A percentile compares a stretch with the other conserved stretches of the same genome.
These are phyloP conservation scores for Oryza brachyantha DNA, from an alignment of 176 grass and related monocot species.

Conservation along the genomic window DNA sequence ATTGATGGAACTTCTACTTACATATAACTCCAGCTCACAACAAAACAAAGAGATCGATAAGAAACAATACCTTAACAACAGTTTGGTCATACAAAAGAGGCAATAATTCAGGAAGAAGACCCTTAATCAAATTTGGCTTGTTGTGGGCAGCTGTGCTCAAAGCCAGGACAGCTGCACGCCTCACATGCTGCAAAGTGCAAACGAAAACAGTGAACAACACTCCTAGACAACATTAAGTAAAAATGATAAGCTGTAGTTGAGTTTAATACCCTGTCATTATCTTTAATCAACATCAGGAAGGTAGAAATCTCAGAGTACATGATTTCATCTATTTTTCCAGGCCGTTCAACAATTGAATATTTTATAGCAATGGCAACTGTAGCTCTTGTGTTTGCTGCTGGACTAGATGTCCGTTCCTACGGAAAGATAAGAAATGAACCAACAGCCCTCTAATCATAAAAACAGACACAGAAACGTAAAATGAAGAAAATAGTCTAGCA, in stretches of 20 bases:
- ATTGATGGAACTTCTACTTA: background rate
- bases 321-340: slow-evolving; percentile 86
- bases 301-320: slow-evolving; percentile 69
- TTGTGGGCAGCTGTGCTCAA: slow-evolving; percentile 91
- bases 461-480: background rate
- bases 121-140: slow-evolving; percentile 89
- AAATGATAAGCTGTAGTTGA: background rate
- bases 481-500: background rate
- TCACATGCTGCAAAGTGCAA: slow-evolving; percentile 68
- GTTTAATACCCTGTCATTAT: slow-evolving; percentile 63
- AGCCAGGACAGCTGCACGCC: slow-evolving; percentile 81
- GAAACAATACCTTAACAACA: slow-evolving; percentile 74
- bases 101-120: slow-evolving; percentile 78
- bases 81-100: slow-evolving; percentile 92
- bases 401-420: slow-evolving; percentile 70
- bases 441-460: background rate
- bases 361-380: slow-evolving; percentile 90
- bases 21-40: background rate
- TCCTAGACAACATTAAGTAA: background rate
- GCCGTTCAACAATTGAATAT: slow-evolving; percentile 90
- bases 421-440: background rate
- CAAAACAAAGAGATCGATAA: background rate
- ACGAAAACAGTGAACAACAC: background rate
- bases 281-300: slow-evolving; percentile 90
- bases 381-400: slow-evolving; percentile 78